Base-by-base conservation (phyloP, 495 filamentous ascomycete species). In the Podospora didyma region DNA sequence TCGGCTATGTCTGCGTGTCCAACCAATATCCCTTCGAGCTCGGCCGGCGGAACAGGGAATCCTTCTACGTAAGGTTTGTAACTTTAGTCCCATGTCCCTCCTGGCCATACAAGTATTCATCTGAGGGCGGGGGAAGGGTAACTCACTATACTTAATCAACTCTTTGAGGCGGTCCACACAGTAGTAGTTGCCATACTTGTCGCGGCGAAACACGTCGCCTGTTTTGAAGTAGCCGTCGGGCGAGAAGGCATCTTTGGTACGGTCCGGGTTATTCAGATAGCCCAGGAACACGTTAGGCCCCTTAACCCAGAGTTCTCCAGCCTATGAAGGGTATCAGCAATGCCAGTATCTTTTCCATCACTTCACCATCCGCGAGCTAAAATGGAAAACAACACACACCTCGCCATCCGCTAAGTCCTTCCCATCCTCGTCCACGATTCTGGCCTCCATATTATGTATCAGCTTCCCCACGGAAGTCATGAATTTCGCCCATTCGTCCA, bases 161-260 rank as follows among this genome's bases (percentile, higher is more conserved):
- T 96, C 90, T 78, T 96, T 96, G 20, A 90, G 79, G n/a, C 90
- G 86, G 62, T 93, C 90, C 1, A 89, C 91, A 65, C 92, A 75
- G 55, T 75, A 77, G 17, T 69, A 71, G 56, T 83, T 76, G 3
- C 84, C 83, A 16, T 79, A 64, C 12, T 71, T 62, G 63, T 89
- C 86, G 17, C 83, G 73, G 23, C 75, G 76, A 16, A 79, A 86
- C 42, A 86, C 75, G 62, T 96, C 91, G 0, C 91, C 91, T 1
- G 90, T 94, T 62, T 85, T 89, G 74, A 94, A 94, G 73, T 84
- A 96, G 2, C 89, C 89, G 58, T 94, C 89, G 0, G 55, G 34
- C 0, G 84, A 88, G 31, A 92, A 82, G 0, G 88, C 79, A 19
- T 86, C 78, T 4, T 70, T 73, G 1, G 88, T 92, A 1, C 80